Conservation (phyloP, 2,329 filamentous ascomycete species). For the Aspergillus amoenus region DNA sequence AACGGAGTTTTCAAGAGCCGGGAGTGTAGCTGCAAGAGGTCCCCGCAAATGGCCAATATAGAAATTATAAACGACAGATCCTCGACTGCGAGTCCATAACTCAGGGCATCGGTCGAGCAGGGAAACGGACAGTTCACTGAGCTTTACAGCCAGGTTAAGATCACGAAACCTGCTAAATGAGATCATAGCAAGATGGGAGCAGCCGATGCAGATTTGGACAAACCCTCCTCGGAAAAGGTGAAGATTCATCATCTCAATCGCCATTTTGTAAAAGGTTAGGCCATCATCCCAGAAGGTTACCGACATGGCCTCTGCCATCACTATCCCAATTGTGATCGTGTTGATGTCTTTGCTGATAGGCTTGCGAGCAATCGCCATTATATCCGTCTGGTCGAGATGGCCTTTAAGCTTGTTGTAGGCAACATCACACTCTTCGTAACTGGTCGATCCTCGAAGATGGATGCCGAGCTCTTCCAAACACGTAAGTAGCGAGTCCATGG, state of each 20-base stretch:
- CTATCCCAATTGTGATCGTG: conserved; percentile 49
- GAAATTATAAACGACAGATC: conserved; percentile 57
- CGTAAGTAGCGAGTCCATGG: conserved; percentile 68
- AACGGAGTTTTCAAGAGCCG: conserved; percentile 54
- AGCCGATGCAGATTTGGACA: conserved; percentile 58
- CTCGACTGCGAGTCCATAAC: conserved; percentile 55
- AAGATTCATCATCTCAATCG: conserved; percentile 57
- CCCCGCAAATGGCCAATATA: conserved; percentile 62
- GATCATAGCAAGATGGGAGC: conserved; percentile 58
- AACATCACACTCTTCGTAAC: conserved; percentile 73
- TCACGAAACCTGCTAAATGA: conserved; percentile 59
- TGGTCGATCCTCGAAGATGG: conserved; percentile 63
- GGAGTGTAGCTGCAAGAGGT: conserved; percentile 53
- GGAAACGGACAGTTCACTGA: conserved; percentile 54
- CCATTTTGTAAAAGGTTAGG: conserved; percentile 59
- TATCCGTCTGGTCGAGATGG: conserved; percentile 60
- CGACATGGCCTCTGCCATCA: conserved; percentile 58
- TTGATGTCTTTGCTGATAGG: conserved; percentile 44
- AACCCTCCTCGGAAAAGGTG: conserved; percentile 57
- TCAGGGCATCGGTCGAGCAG: conserved; percentile 55
- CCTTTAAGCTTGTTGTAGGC: conserved; percentile 66
- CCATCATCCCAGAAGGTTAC: conserved; percentile 62
- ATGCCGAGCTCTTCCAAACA: conserved; percentile 71
- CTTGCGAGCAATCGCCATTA: conserved; percentile 37
- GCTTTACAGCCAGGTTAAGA: conserved; percentile 53